Conservation (phyloP, 1,139 yeast species). For the Candida anutae region DNA sequence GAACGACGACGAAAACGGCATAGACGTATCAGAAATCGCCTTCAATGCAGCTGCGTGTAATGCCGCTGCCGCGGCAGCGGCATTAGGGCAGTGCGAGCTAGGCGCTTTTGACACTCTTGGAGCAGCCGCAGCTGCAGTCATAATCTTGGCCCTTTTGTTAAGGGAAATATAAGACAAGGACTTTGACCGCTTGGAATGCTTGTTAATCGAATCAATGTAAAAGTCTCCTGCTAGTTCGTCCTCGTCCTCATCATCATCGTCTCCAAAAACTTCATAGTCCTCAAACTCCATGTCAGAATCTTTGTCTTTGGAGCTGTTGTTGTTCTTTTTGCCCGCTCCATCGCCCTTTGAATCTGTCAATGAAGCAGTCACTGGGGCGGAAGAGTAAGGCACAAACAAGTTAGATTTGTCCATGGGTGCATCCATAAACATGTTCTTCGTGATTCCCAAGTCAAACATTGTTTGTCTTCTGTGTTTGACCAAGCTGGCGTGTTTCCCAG, state of each 20-base stretch:
- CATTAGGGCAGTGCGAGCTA: conserved; percentile 48
- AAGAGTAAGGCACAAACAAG: conserved; percentile 58
- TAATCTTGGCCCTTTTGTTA: conserved; percentile 42
- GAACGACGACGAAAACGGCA: conserved; percentile 16
- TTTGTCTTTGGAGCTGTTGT: conserved; percentile 5
- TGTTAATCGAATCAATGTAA: conserved; percentile 21
- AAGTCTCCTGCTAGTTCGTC: conserved; percentile 10
- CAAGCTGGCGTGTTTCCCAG: conserved; percentile 15
- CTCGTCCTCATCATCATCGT: conserved; percentile 21
- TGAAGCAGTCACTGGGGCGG: conserved; percentile 74
- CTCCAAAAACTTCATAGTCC: conserved; percentile 40
- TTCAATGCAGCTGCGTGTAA: conserved; percentile 64
- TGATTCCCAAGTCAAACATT: conserved; percentile 40
- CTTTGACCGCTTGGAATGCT: conserved; percentile 51
- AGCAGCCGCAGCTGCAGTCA: conserved; percentile 80
- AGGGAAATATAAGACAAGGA: conserved; percentile 49
- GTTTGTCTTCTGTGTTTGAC: conserved; percentile 40
- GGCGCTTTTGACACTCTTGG: conserved; percentile 66
- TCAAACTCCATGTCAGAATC: conserved; percentile 30
- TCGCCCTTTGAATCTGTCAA: conserved; percentile 18
- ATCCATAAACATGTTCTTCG: conserved; percentile 42
- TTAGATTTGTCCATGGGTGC: conserved; percentile 44
- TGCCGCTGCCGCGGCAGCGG: conserved; percentile 70
- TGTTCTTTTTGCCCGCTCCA: conserved; percentile 5
- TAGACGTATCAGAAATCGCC: conserved; percentile 31